These are phyloP conservation scores for Circinella minor DNA, from an alignment of 371 early-diverging fungal genomes.

Conservation along the genomic window DNA sequence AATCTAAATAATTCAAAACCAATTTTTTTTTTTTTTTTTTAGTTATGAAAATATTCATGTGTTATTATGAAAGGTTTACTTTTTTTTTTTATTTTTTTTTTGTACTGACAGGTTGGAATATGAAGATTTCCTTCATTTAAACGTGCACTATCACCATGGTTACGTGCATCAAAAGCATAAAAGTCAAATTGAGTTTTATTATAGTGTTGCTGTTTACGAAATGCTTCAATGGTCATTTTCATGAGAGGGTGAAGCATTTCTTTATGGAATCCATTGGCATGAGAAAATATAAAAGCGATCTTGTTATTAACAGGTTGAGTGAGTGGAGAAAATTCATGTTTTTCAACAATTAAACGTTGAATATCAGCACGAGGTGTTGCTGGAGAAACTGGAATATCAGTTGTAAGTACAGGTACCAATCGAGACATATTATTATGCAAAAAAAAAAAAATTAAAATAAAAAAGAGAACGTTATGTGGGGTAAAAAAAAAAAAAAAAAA, in stretches of 20 bases:
- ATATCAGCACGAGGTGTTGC: conserved; percentile 27
- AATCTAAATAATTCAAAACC: conserved; percentile 20
- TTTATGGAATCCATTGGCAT: conserved; percentile 51
- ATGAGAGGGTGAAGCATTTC: conserved; percentile 45
- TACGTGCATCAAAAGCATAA: conserved; percentile 47
- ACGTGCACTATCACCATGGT: conserved; percentile 52
- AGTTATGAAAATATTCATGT: not conserved
- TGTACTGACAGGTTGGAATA: conserved; percentile 30
- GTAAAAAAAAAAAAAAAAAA: not conserved
- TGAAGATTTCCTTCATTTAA: conserved; percentile 33
- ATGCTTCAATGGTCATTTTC: conserved; percentile 20
- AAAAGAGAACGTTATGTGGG: not conserved
- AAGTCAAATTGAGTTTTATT: conserved; percentile 32
- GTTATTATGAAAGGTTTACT: not conserved
- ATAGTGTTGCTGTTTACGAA: conserved; percentile 28
- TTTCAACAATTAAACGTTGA: conserved; percentile 36
- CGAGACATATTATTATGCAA: conserved; percentile 17
- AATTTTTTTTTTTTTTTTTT: not conserved
- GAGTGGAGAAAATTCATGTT: conserved; percentile 32
- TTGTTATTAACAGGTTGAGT: conserved; percentile 15
- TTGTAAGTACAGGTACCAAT: conserved; percentile 9
- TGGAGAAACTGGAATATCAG: conserved; percentile 30
- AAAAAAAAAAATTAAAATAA: not conserved
- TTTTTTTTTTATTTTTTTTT: not conserved
- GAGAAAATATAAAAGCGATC: conserved; percentile 37